These are phyloP conservation scores for Globisporangium radiosum DNA, from an alignment of 352 stramenopile genomes.

Conservation along the genomic window DNA sequence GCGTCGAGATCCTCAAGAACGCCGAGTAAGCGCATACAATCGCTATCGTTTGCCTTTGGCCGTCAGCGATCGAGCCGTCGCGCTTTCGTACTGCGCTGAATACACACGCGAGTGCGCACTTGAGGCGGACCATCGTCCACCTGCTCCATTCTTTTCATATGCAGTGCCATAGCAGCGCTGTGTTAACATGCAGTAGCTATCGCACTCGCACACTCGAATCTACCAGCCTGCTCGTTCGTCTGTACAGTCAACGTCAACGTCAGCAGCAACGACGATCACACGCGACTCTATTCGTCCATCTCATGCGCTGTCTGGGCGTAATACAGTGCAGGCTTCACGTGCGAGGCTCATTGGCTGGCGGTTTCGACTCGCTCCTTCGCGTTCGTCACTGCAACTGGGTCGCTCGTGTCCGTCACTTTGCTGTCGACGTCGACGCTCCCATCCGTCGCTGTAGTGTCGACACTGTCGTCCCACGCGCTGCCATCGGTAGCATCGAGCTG, in stretches of 20 bases:
- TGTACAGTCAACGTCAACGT: neutral
- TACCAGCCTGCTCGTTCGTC: too few relatives aligned
- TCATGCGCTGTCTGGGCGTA: neutral
- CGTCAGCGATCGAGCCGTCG: too few relatives aligned
- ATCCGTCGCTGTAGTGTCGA: neutral
- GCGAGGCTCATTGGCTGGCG: too few relatives aligned
- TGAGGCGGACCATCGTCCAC: neutral
- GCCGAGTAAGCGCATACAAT: conserved; percentile 27
- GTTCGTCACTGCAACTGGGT: too few relatives aligned
- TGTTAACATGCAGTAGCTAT: neutral
- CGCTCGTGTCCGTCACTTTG: too few relatives aligned
- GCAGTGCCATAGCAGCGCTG: too few relatives aligned
- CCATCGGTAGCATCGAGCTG: too few relatives aligned
- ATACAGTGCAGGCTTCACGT: too few relatives aligned
- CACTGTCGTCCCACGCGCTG: neutral
- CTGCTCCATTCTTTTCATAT: neutral
- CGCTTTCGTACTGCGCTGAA: neutral
- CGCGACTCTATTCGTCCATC: neutral
- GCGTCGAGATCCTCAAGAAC: conserved; percentile 76
- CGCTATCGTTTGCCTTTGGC: too few relatives aligned
- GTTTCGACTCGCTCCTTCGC: neutral
- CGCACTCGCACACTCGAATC: neutral
- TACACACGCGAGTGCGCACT: neutral
- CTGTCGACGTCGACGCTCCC: too few relatives aligned
- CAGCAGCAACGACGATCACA: neutral